Conservation (phyloP, 2,329 filamentous ascomycete species). For the Microcera coccophila region DNA sequence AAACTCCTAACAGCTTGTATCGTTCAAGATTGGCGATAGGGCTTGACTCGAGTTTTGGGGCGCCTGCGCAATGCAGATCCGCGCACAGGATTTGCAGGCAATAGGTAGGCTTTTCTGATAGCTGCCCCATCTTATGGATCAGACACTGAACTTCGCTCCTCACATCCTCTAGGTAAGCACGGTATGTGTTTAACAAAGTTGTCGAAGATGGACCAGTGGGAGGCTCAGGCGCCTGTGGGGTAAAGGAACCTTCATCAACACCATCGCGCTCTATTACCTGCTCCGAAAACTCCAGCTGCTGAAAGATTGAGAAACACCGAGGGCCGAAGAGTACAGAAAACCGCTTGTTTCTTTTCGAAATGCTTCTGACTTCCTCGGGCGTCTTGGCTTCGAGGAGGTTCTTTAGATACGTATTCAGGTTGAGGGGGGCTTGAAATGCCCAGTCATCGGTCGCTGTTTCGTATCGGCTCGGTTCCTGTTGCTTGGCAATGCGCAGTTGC, state of each 20-base stretch:
- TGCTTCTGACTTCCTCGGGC: conserved; percentile 38
- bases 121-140: conserved; percentile 34
- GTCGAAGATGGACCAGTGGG: conserved; percentile 30
- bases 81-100: conserved; percentile 31
- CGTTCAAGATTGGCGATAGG: conserved; percentile 30
- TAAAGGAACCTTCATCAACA: conserved; percentile 38
- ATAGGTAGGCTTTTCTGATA: conserved; percentile 27
- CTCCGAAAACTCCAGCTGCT: conserved; percentile 47
- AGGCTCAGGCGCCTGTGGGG: conserved; percentile 33
- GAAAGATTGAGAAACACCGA: conserved; percentile 47
- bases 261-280: conserved; percentile 35
- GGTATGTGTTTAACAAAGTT: conserved; percentile 39
- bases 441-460: conserved; percentile 40
- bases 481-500: conserved; percentile 38
- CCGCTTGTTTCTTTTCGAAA: conserved; percentile 55
- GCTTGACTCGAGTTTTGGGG: conserved; percentile 20
- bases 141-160: conserved; percentile 46
- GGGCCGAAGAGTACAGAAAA: conserved; percentile 52
- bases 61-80: conserved; percentile 31
- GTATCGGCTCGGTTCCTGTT: conserved; percentile 48
- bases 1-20: conserved; percentile 36
- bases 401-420: conserved; percentile 49
- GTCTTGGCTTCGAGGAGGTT: conserved; percentile 42
- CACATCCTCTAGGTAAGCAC: conserved; percentile 49
- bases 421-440: conserved; percentile 38